Evolutionary conservation across 305 asterid genomes (phyloP).

Genomic region (Fraxinus sp.): DNA sequence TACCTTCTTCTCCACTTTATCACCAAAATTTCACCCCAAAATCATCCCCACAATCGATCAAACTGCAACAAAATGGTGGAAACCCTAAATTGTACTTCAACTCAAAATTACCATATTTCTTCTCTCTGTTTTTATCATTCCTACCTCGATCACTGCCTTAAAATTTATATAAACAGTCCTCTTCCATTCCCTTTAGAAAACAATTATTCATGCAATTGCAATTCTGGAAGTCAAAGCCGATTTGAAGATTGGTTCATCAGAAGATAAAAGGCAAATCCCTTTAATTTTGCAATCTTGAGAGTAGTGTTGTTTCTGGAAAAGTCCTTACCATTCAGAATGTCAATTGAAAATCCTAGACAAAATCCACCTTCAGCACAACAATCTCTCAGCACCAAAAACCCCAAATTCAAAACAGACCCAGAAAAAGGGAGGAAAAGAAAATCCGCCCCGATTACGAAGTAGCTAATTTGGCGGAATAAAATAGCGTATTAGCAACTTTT

Average conservation of each 20-base stretch:
- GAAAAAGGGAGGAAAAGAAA: not conserved
- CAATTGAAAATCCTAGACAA: constrained; percentile 27
- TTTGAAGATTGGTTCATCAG: not conserved
- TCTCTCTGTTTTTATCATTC: not conserved
- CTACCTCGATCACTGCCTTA: not conserved
- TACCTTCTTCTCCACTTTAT: not conserved
- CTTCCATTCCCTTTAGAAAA: constrained; percentile 32
- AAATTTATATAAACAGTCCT: constrained; percentile 31
- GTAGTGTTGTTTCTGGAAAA: not conserved
- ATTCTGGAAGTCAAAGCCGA: constrained; percentile 1
- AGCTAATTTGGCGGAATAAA: not conserved
- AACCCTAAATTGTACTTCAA: not conserved
- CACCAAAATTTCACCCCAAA: not conserved
- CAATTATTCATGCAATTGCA: not conserved
- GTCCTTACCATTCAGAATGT: not conserved
- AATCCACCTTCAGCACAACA: constrained; percentile 8
- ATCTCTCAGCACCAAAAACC: not conserved
- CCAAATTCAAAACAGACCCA: not conserved
- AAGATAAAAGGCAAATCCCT: not conserved
- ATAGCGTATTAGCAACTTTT: not conserved
- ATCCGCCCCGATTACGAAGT: not conserved
- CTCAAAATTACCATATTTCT: not conserved
- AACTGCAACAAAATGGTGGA: not conserved
- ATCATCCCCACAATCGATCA: not conserved
- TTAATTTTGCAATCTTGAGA: not conserved